A percentile compares a stretch with the other conserved stretches of the same genome.
phyloP scores from a whole-genome alignment of 1,284 basidiomycete genomes.

The Bondarzewia mesenterica region DNA sequence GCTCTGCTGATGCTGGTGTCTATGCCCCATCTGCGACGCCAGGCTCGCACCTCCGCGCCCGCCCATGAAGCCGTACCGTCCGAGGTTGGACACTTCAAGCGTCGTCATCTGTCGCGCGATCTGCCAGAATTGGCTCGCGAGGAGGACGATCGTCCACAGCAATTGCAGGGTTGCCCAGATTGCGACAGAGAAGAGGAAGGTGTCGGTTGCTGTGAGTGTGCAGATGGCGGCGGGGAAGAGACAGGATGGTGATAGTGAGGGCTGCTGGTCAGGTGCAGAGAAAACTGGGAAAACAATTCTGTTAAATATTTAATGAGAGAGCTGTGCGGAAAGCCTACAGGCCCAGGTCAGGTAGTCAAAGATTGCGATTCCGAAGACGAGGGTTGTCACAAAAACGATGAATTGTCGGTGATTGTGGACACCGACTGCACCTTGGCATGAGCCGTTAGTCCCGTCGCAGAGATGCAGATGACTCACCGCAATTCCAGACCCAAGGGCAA shows the following conservation, averaged over 20 bases:
- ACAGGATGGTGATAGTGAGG: conserved; percentile 43
- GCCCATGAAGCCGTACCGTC: conserved; percentile 95
- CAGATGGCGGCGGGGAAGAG: conserved; percentile 67
- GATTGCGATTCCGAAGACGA: conserved; percentile 73
- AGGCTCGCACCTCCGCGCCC: conserved; percentile 75
- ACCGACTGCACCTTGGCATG: conserved; percentile 56
- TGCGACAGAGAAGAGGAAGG: conserved; percentile 78
- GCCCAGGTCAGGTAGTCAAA: conserved; percentile 81
- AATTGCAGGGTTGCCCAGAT: conserved; percentile 88
- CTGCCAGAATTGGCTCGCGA: conserved; percentile 86
- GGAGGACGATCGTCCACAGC: conserved; percentile 86
- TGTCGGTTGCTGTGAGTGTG: conserved; percentile 59
- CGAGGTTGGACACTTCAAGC: conserved; percentile 91
- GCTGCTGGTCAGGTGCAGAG: conserved; percentile 34
- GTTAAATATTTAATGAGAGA: conserved; percentile 6
- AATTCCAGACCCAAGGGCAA: conserved; percentile 99
- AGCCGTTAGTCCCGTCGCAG: conserved; percentile 2
- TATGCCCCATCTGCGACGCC: conserved; percentile 63
- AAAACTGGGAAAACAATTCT: conserved; percentile 32
- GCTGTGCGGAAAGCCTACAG: conserved; percentile 44
- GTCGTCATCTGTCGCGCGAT: conserved; percentile 94
- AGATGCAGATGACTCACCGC: conserved; percentile 48
- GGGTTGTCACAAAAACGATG: conserved; percentile 78
- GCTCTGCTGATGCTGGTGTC: conserved; percentile 26
- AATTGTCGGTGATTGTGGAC: conserved; percentile 94